A percentile compares a stretch with the other conserved stretches of the same genome.
Evolutionary conservation across 2,329 filamentous ascomycete genomes (phyloP).

Genomic region (Colletotrichum sp.): DNA sequence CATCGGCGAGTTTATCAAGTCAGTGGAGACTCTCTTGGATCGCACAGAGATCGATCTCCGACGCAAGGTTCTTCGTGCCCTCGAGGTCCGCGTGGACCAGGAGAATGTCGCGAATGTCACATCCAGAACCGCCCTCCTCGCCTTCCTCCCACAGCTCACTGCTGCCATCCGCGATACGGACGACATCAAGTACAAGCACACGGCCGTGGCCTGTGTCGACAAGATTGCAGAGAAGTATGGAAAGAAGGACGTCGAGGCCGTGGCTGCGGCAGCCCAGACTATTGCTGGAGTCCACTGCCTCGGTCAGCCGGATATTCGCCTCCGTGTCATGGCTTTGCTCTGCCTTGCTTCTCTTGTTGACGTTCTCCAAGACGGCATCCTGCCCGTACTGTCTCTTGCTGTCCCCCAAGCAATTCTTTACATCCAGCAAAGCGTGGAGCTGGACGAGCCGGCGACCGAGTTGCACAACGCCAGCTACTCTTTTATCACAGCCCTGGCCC

Average conservation of each 20-base stretch:
- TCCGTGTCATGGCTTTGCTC: constrained; percentile 84
- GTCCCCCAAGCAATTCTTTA: constrained; percentile 76
- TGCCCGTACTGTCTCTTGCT: constrained; percentile 80
- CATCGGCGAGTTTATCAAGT: constrained; percentile 86
- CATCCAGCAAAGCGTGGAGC: constrained; percentile 67
- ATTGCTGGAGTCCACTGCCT: constrained; percentile 81
- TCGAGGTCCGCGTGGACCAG: constrained; percentile 79
- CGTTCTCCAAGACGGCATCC: constrained; percentile 83
- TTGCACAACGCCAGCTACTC: constrained; percentile 85
- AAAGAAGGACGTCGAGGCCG: constrained; percentile 82
- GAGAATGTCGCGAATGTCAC: constrained; percentile 72
- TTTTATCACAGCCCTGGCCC: constrained; percentile 78
- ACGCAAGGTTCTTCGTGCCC: constrained; percentile 78
- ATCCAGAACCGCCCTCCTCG: constrained; percentile 74
- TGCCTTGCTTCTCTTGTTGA: constrained; percentile 90
- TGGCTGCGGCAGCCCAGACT: constrained; percentile 75
- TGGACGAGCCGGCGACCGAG: constrained; percentile 59
- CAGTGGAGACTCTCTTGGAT: constrained; percentile 81
- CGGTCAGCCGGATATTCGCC: constrained; percentile 72
- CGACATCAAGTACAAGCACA: constrained; percentile 80
- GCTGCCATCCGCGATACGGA: constrained; percentile 75
- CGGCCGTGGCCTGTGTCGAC: constrained; percentile 88
- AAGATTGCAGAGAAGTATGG: constrained; percentile 95
- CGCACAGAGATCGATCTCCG: constrained; percentile 77
- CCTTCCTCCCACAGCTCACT: constrained; percentile 81